These are phyloP conservation scores for Talaromyces pinophilus DNA, from an alignment of 2,329 filamentous ascomycete species.

Conservation along the genomic window DNA sequence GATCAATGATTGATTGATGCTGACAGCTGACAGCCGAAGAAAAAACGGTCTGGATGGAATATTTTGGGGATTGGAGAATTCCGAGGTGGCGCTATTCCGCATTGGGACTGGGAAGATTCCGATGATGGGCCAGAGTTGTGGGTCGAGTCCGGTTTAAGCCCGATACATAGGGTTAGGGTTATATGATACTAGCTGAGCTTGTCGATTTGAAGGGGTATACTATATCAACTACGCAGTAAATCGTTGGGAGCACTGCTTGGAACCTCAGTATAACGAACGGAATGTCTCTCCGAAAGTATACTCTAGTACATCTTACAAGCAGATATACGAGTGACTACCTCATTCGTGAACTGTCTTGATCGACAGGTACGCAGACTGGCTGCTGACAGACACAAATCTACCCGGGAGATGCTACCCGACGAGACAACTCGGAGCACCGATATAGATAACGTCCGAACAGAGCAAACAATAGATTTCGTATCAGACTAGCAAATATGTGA, in stretches of 20 bases:
- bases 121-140: constrained; percentile 18
- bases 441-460: not conserved
- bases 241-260: no score
- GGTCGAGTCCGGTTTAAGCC: constrained; percentile 4
- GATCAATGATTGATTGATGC: constrained; percentile 1
- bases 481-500: constrained; percentile 16
- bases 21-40: constrained; percentile 1
- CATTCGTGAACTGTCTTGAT: not conserved
- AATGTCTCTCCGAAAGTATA: no score
- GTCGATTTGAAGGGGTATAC: no score
- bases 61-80: constrained; percentile 4
- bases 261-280: no score
- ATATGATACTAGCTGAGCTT: no score
- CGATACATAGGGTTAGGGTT: not conserved
- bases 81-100: not conserved
- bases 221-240: no score
- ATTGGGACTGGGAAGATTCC: constrained; percentile 3
- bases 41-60: constrained; percentile 11
- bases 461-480: constrained; percentile 4
- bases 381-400: not conserved
- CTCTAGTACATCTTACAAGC: no score
- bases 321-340: no score
- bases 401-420: not conserved
- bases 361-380: not conserved
- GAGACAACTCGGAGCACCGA: not conserved